These are phyloP conservation scores for Starmera dryadoides DNA, from an alignment of 805 yeast genomes.

Conservation along the genomic window DNA sequence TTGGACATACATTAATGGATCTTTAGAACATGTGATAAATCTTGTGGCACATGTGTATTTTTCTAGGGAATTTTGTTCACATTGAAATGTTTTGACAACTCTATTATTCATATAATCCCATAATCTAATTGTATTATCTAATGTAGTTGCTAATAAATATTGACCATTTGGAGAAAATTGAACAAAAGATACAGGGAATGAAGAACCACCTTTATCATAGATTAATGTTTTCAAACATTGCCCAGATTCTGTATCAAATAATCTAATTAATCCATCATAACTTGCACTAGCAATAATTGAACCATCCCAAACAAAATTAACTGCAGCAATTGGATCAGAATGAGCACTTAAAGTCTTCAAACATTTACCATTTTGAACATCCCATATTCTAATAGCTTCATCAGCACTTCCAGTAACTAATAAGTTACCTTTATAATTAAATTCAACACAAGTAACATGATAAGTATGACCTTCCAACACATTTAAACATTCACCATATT, in stretches of 20 bases:
- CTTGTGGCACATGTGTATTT: conserved; percentile 46
- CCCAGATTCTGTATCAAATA: conserved; percentile 84
- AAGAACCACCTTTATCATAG: conserved; percentile 66
- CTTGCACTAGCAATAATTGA: conserved; percentile 81
- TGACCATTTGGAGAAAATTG: conserved; percentile 75
- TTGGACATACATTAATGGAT: conserved; percentile 32
- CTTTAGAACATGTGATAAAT: conserved; percentile 34
- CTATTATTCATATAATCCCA: conserved; percentile 85
- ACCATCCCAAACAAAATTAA: conserved; percentile 72
- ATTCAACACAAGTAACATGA: conserved; percentile 67
- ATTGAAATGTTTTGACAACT: conserved; percentile 66
- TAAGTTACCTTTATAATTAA: conserved; percentile 69
- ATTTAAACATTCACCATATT: conserved; percentile 40
- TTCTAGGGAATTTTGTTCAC: conserved; percentile 22
- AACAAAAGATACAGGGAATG: conserved; percentile 73
- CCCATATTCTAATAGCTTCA: conserved; percentile 91
- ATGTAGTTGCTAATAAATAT: conserved; percentile 66
- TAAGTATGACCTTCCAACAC: conserved; percentile 66
- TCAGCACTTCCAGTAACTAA: conserved; percentile 81
- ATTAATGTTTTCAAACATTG: conserved; percentile 88
- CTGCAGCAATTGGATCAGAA: conserved; percentile 77
- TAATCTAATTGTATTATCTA: conserved; percentile 70
- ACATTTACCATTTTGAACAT: conserved; percentile 59
- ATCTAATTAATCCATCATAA: conserved; percentile 82
- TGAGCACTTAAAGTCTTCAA: conserved; percentile 85